Conservation (phyloP, 305 asterid species). For the Salvia sclarea region DNA sequence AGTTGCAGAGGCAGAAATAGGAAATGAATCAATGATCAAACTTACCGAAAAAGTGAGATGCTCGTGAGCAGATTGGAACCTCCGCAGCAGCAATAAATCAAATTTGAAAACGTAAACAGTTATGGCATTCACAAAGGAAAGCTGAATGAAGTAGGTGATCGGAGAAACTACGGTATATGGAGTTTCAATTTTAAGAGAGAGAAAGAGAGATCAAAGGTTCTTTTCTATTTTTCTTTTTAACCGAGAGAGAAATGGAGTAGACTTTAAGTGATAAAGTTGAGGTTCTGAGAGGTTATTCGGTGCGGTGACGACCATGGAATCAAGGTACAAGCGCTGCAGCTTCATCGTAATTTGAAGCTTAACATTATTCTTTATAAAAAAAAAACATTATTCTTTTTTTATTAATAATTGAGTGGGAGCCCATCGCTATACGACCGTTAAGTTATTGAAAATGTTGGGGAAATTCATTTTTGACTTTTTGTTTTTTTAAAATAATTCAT, state of each 20-base stretch:
- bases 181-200: conserved; percentile 19
- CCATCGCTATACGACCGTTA: conserved; percentile 5
- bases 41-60: conserved; percentile 32
- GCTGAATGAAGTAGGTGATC: conserved; percentile 40
- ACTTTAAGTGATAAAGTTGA: conserved; percentile 44
- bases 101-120: conserved; percentile 26
- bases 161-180: conserved; percentile 25
- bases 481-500: too few species aligned
- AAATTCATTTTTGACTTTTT: background rate
- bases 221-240: conserved; percentile 24
- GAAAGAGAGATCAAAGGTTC: conserved; percentile 1
- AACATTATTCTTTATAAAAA: conserved; percentile 4
- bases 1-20: background rate
- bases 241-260: conserved; percentile 40
- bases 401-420: too few species aligned
- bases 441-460: background rate
- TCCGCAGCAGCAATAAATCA: conserved; percentile 30
- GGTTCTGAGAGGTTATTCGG: conserved; percentile 21
- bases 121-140: conserved; percentile 10
- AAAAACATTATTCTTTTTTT: too few species aligned
- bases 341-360: background rate
- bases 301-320: conserved; percentile 24
- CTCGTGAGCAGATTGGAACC: conserved; percentile 26
- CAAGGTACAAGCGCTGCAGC: conserved; percentile 34
- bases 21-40: background rate